phyloP scores from a whole-genome alignment of 495 filamentous ascomycete species.

The Glonium stellatum region DNA sequence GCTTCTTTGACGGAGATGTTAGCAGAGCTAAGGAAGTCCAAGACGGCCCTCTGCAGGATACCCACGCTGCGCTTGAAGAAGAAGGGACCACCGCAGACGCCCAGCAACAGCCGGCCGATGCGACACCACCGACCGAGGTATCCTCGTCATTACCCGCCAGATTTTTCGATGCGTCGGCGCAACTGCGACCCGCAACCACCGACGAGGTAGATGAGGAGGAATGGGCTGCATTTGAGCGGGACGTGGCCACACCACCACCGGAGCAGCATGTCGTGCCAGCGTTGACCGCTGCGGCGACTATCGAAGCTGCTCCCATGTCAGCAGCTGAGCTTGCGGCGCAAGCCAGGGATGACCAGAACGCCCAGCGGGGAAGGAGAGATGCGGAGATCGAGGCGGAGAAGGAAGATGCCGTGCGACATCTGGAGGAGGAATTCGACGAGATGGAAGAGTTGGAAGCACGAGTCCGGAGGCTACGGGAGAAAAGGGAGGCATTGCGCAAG shows the following conservation, averaged over 20 bases:
- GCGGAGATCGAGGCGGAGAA: slow-evolving; percentile 70
- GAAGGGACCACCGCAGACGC: not conserved
- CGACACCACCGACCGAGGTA: not conserved
- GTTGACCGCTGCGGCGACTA: slow-evolving; percentile 45
- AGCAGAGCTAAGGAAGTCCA: not conserved
- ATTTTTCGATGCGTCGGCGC: not conserved
- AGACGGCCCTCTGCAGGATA: not conserved
- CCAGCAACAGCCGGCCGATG: not conserved
- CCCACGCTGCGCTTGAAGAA: not conserved
- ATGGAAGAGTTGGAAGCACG: slow-evolving; percentile 87
- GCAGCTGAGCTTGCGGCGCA: slow-evolving; percentile 67
- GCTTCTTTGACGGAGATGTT: slow-evolving; percentile 20
- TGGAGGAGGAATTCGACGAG: slow-evolving; percentile 87
- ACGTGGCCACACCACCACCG: slow-evolving; percentile 56
- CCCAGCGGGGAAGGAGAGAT: slow-evolving; percentile 48
- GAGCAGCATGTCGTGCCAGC: slow-evolving; percentile 24
- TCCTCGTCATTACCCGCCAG: not conserved
- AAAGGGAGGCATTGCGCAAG: slow-evolving; percentile 53
- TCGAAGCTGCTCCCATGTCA: slow-evolving; percentile 63
- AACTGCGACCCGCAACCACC: slow-evolving; percentile 2
- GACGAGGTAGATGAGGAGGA: slow-evolving; percentile 65
- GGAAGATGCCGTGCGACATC: slow-evolving; percentile 71
- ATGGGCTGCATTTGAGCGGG: slow-evolving; percentile 88
- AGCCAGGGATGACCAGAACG: slow-evolving; percentile 49
- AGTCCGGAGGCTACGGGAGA: slow-evolving; percentile 68